Percentiles rank a stretch among this genome's conserved stretches.
Conservation (phyloP, 2,329 filamentous ascomycete genomes). For the Balansia obtecta region DNA sequence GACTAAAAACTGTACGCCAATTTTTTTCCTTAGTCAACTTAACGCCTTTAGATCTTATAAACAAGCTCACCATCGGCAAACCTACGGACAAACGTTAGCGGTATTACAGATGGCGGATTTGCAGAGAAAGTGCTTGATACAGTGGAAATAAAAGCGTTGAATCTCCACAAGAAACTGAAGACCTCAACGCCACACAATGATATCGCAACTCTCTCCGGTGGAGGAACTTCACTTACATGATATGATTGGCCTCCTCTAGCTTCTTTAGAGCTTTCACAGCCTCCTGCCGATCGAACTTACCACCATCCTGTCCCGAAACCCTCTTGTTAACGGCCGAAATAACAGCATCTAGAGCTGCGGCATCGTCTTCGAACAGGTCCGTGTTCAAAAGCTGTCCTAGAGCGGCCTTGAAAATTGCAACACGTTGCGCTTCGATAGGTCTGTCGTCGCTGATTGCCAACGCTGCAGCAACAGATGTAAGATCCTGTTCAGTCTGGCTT, state of each 20-base stretch:
- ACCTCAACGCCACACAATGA: too few species aligned
- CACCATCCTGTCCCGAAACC: slow-evolving; percentile 39
- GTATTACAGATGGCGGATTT: not conserved
- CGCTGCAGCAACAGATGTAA: slow-evolving; percentile 29
- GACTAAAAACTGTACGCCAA: not conserved
- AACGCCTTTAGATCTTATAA: slow-evolving; percentile 47
- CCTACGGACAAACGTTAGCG: slow-evolving; percentile 24
- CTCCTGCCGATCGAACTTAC: slow-evolving; percentile 58
- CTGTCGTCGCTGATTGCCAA: slow-evolving; percentile 28
- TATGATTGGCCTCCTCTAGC: slow-evolving; percentile 74
- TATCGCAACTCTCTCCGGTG: too few species aligned
- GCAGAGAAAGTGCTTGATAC: not conserved
- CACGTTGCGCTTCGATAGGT: slow-evolving; percentile 47
- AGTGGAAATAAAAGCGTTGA: too few species aligned
- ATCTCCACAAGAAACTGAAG: too few species aligned
- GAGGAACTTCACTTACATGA: slow-evolving; percentile 59
- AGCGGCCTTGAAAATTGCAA: slow-evolving; percentile 64
- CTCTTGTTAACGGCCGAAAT: slow-evolving; percentile 68
- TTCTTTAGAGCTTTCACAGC: slow-evolving; percentile 63
- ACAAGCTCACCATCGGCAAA: slow-evolving; percentile 51
- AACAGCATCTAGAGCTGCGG: slow-evolving; percentile 61
- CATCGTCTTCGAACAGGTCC: slow-evolving; percentile 76
- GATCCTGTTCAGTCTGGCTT: slow-evolving; percentile 31
- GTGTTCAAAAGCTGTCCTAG: slow-evolving; percentile 76
- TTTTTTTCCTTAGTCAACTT: not conserved